Conservation (phyloP, 345 rosid species). For the Toxicodendron radicans region DNA sequence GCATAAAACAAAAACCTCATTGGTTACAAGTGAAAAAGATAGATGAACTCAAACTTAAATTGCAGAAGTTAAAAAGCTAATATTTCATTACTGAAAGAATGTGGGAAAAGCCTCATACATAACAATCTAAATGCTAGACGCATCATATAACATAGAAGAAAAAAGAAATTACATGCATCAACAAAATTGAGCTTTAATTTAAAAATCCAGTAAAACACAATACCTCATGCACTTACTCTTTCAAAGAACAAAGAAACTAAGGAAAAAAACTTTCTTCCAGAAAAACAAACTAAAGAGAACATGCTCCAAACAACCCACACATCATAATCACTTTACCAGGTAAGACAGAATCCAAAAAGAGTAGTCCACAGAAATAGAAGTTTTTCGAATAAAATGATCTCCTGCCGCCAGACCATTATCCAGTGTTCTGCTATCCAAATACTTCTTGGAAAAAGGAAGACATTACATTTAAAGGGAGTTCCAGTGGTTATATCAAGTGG, state of each 20-base stretch:
- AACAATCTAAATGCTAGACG: background rate
- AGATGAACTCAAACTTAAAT: background rate
- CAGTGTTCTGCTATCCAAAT: no score
- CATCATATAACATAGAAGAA: background rate
- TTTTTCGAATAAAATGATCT: no score
- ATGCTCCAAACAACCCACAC: background rate
- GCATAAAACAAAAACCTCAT: conserved; percentile 23
- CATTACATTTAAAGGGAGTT: no score
- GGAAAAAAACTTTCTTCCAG: no score
- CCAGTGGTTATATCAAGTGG: no score
- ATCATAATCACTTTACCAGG: background rate
- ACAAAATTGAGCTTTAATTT: background rate
- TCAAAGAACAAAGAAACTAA: no score
- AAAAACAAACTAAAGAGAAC: no score
- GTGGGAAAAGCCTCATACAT: background rate
- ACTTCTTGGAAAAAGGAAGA: no score
- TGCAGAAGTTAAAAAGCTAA: background rate
- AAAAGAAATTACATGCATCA: background rate
- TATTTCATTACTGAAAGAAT: background rate
- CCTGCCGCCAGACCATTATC: no score
- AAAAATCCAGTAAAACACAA: background rate
- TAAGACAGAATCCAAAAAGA: no score
- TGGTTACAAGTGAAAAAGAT: background rate
- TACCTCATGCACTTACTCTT: background rate
- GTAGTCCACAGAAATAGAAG: no score